Base-by-base conservation (phyloP, 805 yeast genomes). In the Monosporozyma yasuniensis region DNA sequence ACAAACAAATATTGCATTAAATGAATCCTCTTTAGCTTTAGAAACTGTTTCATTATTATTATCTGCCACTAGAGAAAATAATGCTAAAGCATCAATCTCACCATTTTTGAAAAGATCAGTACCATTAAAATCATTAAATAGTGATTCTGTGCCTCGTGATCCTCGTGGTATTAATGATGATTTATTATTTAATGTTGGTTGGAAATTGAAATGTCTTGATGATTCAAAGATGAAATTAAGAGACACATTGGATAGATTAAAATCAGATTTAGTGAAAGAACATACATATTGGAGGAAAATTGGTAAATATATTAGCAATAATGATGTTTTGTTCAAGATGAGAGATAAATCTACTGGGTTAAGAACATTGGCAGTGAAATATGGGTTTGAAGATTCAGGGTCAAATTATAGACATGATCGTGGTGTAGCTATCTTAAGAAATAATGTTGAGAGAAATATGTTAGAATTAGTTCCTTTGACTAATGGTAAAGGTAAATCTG, bases 311-410 rank as follows among this genome's bases (percentile, higher is more conserved):
- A 59, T 57, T 41, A 57, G 52, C 52, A 61, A 50, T 47, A 46
- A 46, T 51, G 61, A 61, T 54, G 66, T 57, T n/a, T 45, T 90
- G 11, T 81, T 83, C 59, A 86, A 84, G 56, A 73, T 83, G 23
- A 74, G 81, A 48, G 82, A 78, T 50, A 81, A 80, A 7, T 72
- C 74, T 6, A 64, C 74, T 0, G 72, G 79, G 18, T 77, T 79
- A 9, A 70, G 69, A 50, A 70, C 74, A 2, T 74, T 90, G 42
- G 95, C 91, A 3, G 84, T 91, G 35, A 87, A 86, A 58, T 93
- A 85, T 61, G 98, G 98, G 0, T 91, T 79, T 68, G 90, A 84
- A 16, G 97, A 90, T 65, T 81, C 95, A 0, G 99, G 98, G 0
- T 86, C 96, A 1, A 77, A 72, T 19, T 87, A 79, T 59, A 71